Evolutionary conservation across 2,329 filamentous ascomycete genomes (phyloP).

Genomic region (Sodiomyces alkalinus): DNA sequence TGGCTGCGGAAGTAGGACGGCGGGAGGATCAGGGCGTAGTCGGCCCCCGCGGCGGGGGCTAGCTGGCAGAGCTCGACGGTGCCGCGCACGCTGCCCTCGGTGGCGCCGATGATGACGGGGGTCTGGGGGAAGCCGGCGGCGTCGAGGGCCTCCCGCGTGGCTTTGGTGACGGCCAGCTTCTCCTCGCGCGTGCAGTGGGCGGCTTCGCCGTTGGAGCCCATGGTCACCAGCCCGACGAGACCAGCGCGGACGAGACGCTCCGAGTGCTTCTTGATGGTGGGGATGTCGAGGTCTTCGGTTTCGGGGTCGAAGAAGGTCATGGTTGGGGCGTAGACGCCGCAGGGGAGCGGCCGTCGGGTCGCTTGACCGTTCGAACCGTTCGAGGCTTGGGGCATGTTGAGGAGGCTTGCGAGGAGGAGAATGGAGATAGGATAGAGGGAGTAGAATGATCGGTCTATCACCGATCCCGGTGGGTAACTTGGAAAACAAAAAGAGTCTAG

Average conservation of each 20-base stretch:
- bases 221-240: slow-evolving; percentile 66
- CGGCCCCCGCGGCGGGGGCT: slow-evolving; percentile 53
- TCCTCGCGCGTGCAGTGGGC: slow-evolving; percentile 70
- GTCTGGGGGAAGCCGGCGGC: slow-evolving; percentile 60
- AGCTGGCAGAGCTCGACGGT: slow-evolving; percentile 63
- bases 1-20: slow-evolving; percentile 72
- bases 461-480: too few species aligned
- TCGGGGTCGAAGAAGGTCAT: slow-evolving; percentile 81
- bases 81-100: slow-evolving; percentile 65
- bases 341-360: slow-evolving; percentile 45
- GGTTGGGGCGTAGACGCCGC: slow-evolving; percentile 76
- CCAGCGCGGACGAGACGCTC: slow-evolving; percentile 64
- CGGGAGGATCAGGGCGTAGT: slow-evolving; percentile 66
- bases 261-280: slow-evolving; percentile 66
- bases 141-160: slow-evolving; percentile 69
- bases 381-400: slow-evolving; percentile 6
- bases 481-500: slow-evolving; percentile 9
- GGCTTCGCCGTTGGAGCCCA: slow-evolving; percentile 86
- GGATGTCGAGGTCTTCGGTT: slow-evolving; percentile 73
- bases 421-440: slow-evolving; percentile 3
- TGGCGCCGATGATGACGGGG: slow-evolving; percentile 73
- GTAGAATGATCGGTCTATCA: slow-evolving; percentile 3
- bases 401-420: slow-evolving; percentile 1
- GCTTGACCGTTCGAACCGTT: slow-evolving; percentile 8
- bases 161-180: slow-evolving; percentile 57